A percentile compares a stretch with the other conserved stretches of the same genome.
Evolutionary conservation across 768 basidiomycete species (phyloP).

Genomic region (Hirschioporus abietinus): DNA sequence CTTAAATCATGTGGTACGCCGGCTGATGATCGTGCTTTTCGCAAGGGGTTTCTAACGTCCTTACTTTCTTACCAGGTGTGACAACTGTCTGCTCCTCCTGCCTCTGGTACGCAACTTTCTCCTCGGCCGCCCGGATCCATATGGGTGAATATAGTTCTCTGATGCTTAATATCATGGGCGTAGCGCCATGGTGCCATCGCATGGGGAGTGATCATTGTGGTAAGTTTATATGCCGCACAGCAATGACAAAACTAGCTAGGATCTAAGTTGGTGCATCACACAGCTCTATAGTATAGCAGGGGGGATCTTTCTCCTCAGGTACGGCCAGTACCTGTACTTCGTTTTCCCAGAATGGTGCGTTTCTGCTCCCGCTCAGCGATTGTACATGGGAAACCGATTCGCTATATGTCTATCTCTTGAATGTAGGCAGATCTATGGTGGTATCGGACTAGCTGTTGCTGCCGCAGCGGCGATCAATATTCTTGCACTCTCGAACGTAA

Average conservation of each 20-base stretch:
- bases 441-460: slow-evolving; percentile 51
- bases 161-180: slow-evolving; percentile 4
- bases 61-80: slow-evolving; percentile 47
- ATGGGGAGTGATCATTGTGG: slow-evolving; percentile 59
- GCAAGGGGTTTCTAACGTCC: not conserved
- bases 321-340: slow-evolving; percentile 63
- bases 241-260: slow-evolving; percentile 5
- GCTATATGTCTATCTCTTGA: not conserved
- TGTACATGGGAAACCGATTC: not conserved
- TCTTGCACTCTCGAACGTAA: slow-evolving; percentile 60
- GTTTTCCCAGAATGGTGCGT: slow-evolving; percentile 58
- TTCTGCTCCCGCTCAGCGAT: not conserved
- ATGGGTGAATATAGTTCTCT: slow-evolving; percentile 22
- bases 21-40: not conserved
- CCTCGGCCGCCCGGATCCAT: slow-evolving; percentile 19
- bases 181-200: slow-evolving; percentile 70
- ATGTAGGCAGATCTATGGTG: slow-evolving; percentile 63
- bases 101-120: slow-evolving; percentile 50
- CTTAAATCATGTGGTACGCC: slow-evolving; percentile 2
- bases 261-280: not conserved
- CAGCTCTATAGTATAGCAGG: slow-evolving; percentile 66
- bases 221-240: slow-evolving; percentile 27
- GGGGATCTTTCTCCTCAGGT: slow-evolving; percentile 54
- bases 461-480: slow-evolving; percentile 46
- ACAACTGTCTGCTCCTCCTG: slow-evolving; percentile 70